phyloP scores from a whole-genome alignment of 2,329 filamentous ascomycete genomes.

The Epichloe scottii region DNA sequence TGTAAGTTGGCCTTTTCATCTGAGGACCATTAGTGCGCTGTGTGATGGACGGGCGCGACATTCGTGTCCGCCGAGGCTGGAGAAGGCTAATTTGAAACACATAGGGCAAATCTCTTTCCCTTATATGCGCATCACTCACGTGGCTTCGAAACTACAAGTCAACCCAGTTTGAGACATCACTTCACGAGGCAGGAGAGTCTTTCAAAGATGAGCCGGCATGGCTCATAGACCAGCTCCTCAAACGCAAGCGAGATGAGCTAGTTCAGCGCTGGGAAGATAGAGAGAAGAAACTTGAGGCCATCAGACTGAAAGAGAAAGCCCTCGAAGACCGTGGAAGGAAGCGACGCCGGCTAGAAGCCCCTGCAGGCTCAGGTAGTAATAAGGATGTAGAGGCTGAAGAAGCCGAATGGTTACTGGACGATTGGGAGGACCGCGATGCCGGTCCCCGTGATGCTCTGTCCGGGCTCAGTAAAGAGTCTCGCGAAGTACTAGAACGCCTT shows the following conservation, averaged over 20 bases:
- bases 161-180: slow-evolving; percentile 40
- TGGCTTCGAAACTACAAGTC: slow-evolving; percentile 81
- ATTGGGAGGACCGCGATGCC: slow-evolving; percentile 40
- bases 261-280: slow-evolving; percentile 56
- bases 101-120: slow-evolving; percentile 77
- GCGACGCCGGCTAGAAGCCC: slow-evolving; percentile 31
- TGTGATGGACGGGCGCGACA: neutral
- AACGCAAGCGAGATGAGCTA: slow-evolving; percentile 55
- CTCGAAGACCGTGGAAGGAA: slow-evolving; percentile 39
- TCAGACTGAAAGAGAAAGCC: slow-evolving; percentile 50
- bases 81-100: neutral
- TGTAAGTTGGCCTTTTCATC: slow-evolving; percentile 20
- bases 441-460: slow-evolving; percentile 28
- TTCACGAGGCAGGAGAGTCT: slow-evolving; percentile 28
- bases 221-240: slow-evolving; percentile 67
- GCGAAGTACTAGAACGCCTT: slow-evolving; percentile 57
- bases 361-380: slow-evolving; percentile 6
- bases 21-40: neutral
- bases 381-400: slow-evolving; percentile 38
- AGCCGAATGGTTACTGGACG: slow-evolving; percentile 61
- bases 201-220: slow-evolving; percentile 65
- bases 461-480: slow-evolving; percentile 61
- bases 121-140: slow-evolving; percentile 79
- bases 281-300: slow-evolving; percentile 55
- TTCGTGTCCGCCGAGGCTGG: too few relatives aligned